These are phyloP conservation scores for Vitis hybrid DNA, from an alignment of 177 flowering plant species.

Conservation along the genomic window DNA sequence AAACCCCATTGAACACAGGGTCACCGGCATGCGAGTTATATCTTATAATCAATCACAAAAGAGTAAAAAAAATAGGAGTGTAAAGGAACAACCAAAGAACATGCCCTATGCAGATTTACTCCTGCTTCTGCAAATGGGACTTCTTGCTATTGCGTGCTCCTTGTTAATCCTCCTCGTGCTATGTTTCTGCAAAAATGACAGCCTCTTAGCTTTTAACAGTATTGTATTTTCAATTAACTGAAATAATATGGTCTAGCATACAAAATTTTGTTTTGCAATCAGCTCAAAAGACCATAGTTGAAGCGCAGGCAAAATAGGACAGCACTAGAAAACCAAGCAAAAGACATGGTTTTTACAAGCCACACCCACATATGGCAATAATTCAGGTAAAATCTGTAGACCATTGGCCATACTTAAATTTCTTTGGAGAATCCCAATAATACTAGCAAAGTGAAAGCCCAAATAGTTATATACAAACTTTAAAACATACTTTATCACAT, in stretches of 20 bases:
- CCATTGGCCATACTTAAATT: too few relatives aligned
- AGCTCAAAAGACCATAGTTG: too few relatives aligned
- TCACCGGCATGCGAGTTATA: conserved; percentile 39
- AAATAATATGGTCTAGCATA: neutral
- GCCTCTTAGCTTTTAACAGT: neutral
- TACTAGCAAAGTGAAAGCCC: too few relatives aligned
- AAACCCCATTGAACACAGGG: conserved; percentile 17
- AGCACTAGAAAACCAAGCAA: too few relatives aligned
- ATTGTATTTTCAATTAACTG: neutral
- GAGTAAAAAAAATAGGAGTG: conserved; percentile 5
- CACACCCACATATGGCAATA: too few relatives aligned
- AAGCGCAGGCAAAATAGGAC: too few relatives aligned
- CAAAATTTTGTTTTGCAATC: too few relatives aligned
- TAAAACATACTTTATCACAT: too few relatives aligned
- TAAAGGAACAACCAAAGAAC: conserved; percentile 14
- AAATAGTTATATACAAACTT: too few relatives aligned
- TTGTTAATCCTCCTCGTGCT: conserved; percentile 44
- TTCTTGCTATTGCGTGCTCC: conserved; percentile 51
- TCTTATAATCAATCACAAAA: conserved; percentile 36
- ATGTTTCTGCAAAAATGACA: conserved; percentile 38
- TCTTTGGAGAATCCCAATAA: too few relatives aligned
- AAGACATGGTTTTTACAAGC: too few relatives aligned
- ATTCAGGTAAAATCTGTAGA: too few relatives aligned
- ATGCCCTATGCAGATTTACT: conserved; percentile 26
- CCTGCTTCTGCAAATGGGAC: conserved; percentile 14